These are phyloP conservation scores for Ilex paraguariensis DNA, from an alignment of 305 asterid genomes.

Conservation along the genomic window DNA sequence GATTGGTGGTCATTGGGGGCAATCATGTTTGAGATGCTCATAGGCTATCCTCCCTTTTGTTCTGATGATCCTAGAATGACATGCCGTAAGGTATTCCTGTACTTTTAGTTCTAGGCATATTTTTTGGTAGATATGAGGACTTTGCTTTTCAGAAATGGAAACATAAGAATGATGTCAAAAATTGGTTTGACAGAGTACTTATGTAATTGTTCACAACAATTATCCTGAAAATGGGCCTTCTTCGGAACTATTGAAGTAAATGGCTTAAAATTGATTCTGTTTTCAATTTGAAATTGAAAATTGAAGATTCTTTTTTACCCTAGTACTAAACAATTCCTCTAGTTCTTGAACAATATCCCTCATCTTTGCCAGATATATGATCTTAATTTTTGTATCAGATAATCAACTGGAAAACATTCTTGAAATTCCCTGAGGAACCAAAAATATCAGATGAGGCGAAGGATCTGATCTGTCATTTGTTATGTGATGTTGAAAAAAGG, in stretches of 20 bases:
- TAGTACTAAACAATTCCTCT: no score
- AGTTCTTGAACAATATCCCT: not conserved
- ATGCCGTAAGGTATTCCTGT: conserved; percentile 75
- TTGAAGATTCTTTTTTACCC: no score
- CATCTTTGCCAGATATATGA: not conserved
- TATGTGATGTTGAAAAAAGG: conserved; percentile 88
- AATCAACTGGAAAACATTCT: conserved; percentile 80
- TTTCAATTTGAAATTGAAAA: no score
- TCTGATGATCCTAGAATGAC: conserved; percentile 98
- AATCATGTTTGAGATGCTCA: conserved; percentile 86
- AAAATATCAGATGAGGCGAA: conserved; percentile 80
- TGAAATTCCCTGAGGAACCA: conserved; percentile 91
- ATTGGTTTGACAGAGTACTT: no score
- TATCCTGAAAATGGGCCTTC: no score
- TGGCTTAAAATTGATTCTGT: no score
- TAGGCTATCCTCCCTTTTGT: conserved; percentile 96
- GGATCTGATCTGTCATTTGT: conserved; percentile 77
- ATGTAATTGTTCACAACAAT: no score
- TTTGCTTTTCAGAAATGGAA: not conserved
- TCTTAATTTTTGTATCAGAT: conserved; percentile 29
- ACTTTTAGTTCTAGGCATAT: not conserved
- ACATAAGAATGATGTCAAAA: no score
- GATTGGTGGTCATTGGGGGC: conserved; percentile 99
- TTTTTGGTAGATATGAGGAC: not conserved
- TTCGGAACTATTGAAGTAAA: no score